phyloP scores from a whole-genome alignment of 306 rosid genomes.

The Ochetophila trinervis region DNA sequence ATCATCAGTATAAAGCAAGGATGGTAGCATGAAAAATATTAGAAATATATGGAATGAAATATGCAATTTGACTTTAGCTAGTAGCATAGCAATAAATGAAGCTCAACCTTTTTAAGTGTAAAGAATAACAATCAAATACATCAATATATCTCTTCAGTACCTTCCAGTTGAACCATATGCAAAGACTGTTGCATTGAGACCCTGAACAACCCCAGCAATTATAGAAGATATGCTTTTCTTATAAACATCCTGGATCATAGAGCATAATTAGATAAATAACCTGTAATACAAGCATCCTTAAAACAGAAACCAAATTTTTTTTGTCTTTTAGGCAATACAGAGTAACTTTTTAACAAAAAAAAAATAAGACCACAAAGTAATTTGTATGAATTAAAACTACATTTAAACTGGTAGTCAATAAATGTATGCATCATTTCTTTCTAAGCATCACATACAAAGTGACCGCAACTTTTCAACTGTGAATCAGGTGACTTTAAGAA shows the following conservation, averaged over 20 bases:
- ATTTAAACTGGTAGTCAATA: neutral
- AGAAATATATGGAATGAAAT: neutral
- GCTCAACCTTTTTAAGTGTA: neutral
- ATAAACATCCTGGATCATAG: conserved; percentile 49
- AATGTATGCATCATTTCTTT: neutral
- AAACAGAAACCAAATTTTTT: neutral
- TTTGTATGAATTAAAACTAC: no score
- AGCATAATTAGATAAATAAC: conserved; percentile 2
- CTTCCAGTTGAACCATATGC: conserved; percentile 72
- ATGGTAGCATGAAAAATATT: no score
- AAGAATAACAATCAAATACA: neutral
- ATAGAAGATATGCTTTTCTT: conserved; percentile 43
- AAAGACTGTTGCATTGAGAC: conserved; percentile 62
- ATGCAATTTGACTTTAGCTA: neutral
- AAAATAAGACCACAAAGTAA: no score
- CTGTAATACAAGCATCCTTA: neutral
- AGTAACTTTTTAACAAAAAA: no score
- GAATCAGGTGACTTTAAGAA: neutral
- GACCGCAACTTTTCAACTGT: no score
- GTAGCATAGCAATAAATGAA: neutral
- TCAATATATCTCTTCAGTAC: conserved; percentile 25
- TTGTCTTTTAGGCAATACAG: neutral
- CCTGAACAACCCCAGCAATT: conserved; percentile 55
- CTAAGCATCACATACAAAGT: neutral
- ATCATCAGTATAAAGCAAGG: no score